Conservation (phyloP, 2,329 filamentous ascomycete species). For the Bertia moriformis region DNA sequence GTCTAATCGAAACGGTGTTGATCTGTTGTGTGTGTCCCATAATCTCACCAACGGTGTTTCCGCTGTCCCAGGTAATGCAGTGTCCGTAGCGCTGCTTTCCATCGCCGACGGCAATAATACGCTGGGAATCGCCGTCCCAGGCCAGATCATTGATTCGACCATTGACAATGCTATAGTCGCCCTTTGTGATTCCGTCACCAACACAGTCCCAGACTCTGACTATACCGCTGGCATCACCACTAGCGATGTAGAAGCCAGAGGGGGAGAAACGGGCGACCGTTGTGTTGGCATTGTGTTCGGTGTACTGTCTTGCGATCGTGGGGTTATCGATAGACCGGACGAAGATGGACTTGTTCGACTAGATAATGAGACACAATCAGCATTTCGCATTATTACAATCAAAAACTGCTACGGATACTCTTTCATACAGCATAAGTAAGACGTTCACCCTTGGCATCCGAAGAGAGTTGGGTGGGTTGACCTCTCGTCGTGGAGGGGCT, state of each 20-base stretch:
- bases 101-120: constrained; percentile 56
- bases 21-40: constrained; percentile 51
- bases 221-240: constrained; percentile 47
- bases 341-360: constrained; percentile 59
- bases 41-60: constrained; percentile 57
- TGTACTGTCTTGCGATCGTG: constrained; percentile 48
- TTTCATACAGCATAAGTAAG: constrained; percentile 38
- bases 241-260: constrained; percentile 56
- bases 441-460: constrained; percentile 50
- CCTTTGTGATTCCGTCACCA: constrained; percentile 40
- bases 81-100: constrained; percentile 50
- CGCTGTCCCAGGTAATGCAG: constrained; percentile 50
- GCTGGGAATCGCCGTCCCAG: constrained; percentile 58
- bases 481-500: constrained; percentile 48
- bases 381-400: no score
- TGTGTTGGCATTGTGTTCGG: constrained; percentile 46
- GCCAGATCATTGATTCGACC: constrained; percentile 58
- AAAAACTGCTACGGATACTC: no score
- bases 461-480: constrained; percentile 47
- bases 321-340: constrained; percentile 55
- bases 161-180: constrained; percentile 55
- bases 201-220: constrained; percentile 51
- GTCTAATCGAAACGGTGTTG: constrained; percentile 54
- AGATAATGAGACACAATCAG: no score
- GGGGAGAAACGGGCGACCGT: constrained; percentile 56